A percentile compares a stretch with the other conserved stretches of the same genome.
Conservation (phyloP, 2,329 filamentous ascomycete genomes). For the Bipolaris cookei region DNA sequence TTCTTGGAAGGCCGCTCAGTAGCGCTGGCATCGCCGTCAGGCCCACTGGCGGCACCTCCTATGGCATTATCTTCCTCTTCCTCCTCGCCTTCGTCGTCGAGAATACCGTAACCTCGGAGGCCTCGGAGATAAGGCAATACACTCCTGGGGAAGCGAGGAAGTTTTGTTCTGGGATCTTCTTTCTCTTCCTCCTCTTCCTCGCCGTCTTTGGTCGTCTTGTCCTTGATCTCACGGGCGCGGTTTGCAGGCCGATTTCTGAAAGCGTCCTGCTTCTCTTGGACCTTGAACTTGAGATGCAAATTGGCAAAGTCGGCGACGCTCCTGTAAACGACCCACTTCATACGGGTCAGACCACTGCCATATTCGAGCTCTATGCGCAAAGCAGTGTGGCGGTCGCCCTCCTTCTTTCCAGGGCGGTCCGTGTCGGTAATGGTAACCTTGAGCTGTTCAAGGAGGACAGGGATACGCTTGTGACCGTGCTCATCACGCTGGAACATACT, state of each 20-base stretch:
- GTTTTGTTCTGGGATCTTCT: conserved; percentile 72
- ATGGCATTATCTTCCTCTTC: conserved; percentile 68
- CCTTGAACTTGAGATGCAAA: conserved; percentile 90
- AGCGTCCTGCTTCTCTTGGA: conserved; percentile 82
- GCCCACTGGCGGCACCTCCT: conserved; percentile 59
- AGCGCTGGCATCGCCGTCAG: conserved; percentile 72
- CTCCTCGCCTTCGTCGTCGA: conserved; percentile 74
- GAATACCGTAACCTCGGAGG: conserved; percentile 68
- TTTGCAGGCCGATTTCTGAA: conserved; percentile 67
- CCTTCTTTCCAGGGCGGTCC: conserved; percentile 50
- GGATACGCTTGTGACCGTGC: conserved; percentile 92
- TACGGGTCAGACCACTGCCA: conserved; percentile 90
- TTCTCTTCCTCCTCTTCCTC: conserved; percentile 52
- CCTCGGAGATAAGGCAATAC: conserved; percentile 89
- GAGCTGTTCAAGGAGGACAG: conserved; percentile 91
- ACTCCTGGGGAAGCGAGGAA: conserved; percentile 87
- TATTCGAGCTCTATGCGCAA: conserved; percentile 96
- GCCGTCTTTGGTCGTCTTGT: conserved; percentile 28
- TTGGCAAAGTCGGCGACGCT: conserved; percentile 90
- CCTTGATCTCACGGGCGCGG: conserved; percentile 23
- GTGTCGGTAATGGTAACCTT: conserved; percentile 88
- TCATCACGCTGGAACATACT: conserved; percentile 99
- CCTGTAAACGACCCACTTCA: conserved; percentile 93
- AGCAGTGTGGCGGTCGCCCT: conserved; percentile 72
- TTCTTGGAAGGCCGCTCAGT: conserved; percentile 64